Evolutionary conservation across 176 grass and related monocot species (phyloP).

Genomic region (Lolium multiflorum): DNA sequence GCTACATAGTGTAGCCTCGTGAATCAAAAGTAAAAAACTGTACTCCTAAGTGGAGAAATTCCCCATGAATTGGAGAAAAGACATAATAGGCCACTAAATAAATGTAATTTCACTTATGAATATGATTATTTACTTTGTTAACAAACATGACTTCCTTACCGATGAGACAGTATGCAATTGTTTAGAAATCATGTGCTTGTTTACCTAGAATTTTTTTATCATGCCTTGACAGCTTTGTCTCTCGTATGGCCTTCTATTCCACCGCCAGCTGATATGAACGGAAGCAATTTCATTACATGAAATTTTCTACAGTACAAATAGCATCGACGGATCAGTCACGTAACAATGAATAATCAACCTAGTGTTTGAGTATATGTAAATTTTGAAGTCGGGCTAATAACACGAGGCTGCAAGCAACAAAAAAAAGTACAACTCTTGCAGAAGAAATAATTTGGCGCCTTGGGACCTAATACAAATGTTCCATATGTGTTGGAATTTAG

Average conservation of each 20-base stretch:
- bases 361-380: background rate
- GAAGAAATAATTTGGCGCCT: background rate
- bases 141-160: background rate
- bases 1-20: background rate
- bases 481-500: background rate
- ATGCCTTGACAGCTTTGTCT: constrained; percentile 87
- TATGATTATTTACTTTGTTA: background rate
- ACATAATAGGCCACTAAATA: background rate
- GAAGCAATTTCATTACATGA: no score
- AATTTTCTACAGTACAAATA: constrained; percentile 39
- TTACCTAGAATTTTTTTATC: background rate
- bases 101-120: background rate
- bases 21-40: background rate
- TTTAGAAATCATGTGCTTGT: background rate
- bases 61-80: background rate
- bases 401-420: background rate
- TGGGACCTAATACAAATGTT: background rate
- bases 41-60: background rate
- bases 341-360: background rate
- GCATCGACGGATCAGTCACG: background rate
- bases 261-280: constrained; percentile 37
- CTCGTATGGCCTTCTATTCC: constrained; percentile 54
- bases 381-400: constrained; percentile 16
- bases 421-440: background rate
- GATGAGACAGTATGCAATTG: background rate